phyloP scores from a whole-genome alignment of 352 stramenopile species.

The Phytophthora sojae region DNA sequence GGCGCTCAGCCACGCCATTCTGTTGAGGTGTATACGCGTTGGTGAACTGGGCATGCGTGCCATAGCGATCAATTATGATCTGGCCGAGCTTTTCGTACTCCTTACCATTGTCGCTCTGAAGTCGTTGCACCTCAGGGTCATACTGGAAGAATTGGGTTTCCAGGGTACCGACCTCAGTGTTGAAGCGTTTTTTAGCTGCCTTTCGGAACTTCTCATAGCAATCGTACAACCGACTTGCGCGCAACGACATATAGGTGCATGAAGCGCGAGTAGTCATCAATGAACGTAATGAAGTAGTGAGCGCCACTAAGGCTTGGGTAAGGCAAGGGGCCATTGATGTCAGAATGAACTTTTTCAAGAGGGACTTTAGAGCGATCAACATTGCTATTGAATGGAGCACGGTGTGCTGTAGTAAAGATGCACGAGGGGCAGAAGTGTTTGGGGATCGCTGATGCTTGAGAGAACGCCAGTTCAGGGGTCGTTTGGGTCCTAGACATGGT shows the following conservation, averaged over 20 bases:
- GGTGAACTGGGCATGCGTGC: background rate
- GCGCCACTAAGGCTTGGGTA: slow-evolving; percentile 9
- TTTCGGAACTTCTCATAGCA: background rate
- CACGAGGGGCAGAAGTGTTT: slow-evolving; percentile 11
- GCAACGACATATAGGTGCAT: background rate
- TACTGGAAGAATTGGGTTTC: background rate
- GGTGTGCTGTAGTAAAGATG: slow-evolving; percentile 12
- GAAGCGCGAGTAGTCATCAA: slow-evolving; percentile 18
- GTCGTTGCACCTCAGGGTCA: background rate
- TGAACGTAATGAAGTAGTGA: slow-evolving; percentile 16
- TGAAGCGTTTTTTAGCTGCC: background rate
- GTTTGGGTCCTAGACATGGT: slow-evolving; percentile 14
- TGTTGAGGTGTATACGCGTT: slow-evolving; percentile 11
- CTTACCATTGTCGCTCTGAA: background rate
- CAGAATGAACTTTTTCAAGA: slow-evolving; percentile 4
- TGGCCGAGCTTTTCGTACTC: slow-evolving; percentile 4
- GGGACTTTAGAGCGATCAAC: slow-evolving; percentile 6
- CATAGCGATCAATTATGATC: background rate
- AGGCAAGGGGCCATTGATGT: slow-evolving; percentile 8
- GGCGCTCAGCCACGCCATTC: slow-evolving; percentile 18
- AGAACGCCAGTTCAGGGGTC: slow-evolving; percentile 9
- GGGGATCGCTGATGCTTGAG: slow-evolving; percentile 8
- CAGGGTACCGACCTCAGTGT: background rate
- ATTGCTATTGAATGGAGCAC: slow-evolving; percentile 16
- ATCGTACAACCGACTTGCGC: background rate